Evolutionary conservation across 2,329 filamentous ascomycete species (phyloP), one percentile per base, ranked within the genome.

Genomic region (Chaetomium globosum): DNA sequence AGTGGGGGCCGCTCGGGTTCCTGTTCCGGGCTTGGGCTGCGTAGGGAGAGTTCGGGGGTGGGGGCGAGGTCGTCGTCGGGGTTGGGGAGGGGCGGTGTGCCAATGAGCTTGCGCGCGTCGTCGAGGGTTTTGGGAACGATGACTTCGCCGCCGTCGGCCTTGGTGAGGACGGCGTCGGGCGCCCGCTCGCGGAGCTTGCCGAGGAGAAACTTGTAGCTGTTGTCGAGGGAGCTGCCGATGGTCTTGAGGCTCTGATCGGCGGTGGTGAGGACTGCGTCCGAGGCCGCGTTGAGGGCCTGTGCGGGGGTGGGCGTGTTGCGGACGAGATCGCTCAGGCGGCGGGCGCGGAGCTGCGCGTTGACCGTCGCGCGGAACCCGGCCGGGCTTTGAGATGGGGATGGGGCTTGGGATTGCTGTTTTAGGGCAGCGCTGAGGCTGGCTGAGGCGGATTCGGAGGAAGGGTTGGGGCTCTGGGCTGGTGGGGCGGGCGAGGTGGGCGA

Each of bases 171-270:
- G 70, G 82, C 76, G 43, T 70, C 66, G 6, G 65, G 69, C 74
- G 86, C 79, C 71, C 87, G 82, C 75, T 97, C 93, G 67, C 90
- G 92, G 23, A 97, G 82, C 70, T 93, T 91, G 19, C 94, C 94
- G 62, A 99, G 87, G 28, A 99, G 80, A 75, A 98, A 96, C 66
- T 93, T 95, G 79, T 97, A 96, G 75, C 93, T 97, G 73, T 92
- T 93, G 66, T 94, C 93, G 4, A 98, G 81, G 56, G 92, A 96
- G 73, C 85, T 93, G 68, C 94, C 91, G 70, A 99, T 97, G 43
- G 89, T 96, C 74, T 97, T 96, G 69, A 98, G 82, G 1, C 93
- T 86, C 75, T 97, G 93, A 73, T 99, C 95, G 12, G 95, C 95
- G 0, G 92, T 93, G 71, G 85, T 93, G 66, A 96, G 85, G 30